phyloP scores from a whole-genome alignment of 2,329 filamentous ascomycete genomes.

The Colletotrichum sp. region DNA sequence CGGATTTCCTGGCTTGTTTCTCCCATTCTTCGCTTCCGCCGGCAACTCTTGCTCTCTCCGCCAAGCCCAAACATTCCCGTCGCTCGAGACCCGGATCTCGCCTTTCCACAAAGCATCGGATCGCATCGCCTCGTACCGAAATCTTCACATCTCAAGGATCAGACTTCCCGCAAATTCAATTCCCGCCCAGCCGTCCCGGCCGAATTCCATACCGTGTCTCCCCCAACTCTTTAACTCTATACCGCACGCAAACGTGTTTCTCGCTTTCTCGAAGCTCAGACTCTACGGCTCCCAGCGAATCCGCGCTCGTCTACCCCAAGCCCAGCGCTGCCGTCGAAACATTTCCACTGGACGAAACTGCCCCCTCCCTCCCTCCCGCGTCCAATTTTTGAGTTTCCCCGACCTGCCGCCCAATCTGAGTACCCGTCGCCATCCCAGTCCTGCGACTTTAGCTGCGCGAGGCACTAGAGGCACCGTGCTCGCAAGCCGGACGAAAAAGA shows the following conservation, averaged over 20 bases:
- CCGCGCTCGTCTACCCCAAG: slow-evolving; percentile 1
- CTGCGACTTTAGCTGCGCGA: slow-evolving; percentile 21
- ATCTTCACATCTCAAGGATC: neutral
- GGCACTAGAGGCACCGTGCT: slow-evolving; percentile 17
- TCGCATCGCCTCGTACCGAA: neutral
- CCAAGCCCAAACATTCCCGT: neutral
- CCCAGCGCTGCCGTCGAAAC: slow-evolving; percentile 11
- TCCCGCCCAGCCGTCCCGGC: neutral
- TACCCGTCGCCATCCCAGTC: slow-evolving; percentile 16
- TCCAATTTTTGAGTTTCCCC: slow-evolving; percentile 9
- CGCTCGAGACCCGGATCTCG: neutral
- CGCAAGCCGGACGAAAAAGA: slow-evolving; percentile 12
- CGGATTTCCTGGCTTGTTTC: neutral
- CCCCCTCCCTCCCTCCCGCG: neutral
- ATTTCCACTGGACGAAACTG: slow-evolving; percentile 16
- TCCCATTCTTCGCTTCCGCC: neutral
- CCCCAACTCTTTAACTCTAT: neutral
- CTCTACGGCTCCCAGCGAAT: slow-evolving; percentile 11
- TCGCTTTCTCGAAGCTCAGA: slow-evolving; percentile 2
- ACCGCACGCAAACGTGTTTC: neutral
- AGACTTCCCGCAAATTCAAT: neutral
- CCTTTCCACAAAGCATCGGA: slow-evolving; percentile 10
- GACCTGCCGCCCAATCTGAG: slow-evolving; percentile 9
- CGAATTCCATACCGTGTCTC: neutral
- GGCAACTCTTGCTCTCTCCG: neutral